Base-by-base conservation (phyloP, 2,329 filamentous ascomycete genomes). In the Ophiostoma angusticollis region DNA sequence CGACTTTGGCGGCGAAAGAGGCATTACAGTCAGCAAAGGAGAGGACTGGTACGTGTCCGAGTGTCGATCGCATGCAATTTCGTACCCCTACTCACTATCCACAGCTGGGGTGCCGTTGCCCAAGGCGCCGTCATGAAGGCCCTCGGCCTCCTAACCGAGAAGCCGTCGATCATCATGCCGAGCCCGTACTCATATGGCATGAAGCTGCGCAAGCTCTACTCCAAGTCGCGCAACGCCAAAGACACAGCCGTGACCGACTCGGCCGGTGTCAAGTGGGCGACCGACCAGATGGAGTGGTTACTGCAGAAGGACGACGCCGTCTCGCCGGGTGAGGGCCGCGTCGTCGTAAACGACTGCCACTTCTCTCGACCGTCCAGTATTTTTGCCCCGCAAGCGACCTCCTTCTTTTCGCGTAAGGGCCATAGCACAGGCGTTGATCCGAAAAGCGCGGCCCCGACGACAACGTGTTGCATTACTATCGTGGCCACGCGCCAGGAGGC, bases 51-150 rank as follows among this genome's bases (percentile, higher is more conserved):
- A 36, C 17, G 35, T 37, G 18, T 11, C 14, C 16, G n/a, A n/a
- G 13, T 23, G 12, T 12, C 22, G 2, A 5, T 5, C 21, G 4
- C 13, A 9, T 29, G 23, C 19, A 30, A 9, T 31, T 22, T 22
- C 28, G 18, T 9, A 23, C 11, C 19, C 3, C 9, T 16, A 8
- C 31, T 24, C 11, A 12, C 8, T 31, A 11, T 19, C 2, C 17
- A 19, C 22, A 46, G 46, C 22, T 52, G 51, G 51, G 42, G 37
- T 21, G 51, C 51, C n/a, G 51, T 53, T 14, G 43, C 48, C 5
- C 46, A 45, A 13, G 51, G 51, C 9, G 51, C 49, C 24, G 48
- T 52, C 29, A 42, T 53, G 32, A 52, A 51, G 31, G 51, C 47
- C 7, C 35, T 52, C 2, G 50, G 50, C n/a, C 36, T 52, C 12